A percentile compares a stretch with the other conserved stretches of the same genome.
Evolutionary conservation across 805 yeast genomes (phyloP).

Genomic region (Candida endomychidarum): DNA sequence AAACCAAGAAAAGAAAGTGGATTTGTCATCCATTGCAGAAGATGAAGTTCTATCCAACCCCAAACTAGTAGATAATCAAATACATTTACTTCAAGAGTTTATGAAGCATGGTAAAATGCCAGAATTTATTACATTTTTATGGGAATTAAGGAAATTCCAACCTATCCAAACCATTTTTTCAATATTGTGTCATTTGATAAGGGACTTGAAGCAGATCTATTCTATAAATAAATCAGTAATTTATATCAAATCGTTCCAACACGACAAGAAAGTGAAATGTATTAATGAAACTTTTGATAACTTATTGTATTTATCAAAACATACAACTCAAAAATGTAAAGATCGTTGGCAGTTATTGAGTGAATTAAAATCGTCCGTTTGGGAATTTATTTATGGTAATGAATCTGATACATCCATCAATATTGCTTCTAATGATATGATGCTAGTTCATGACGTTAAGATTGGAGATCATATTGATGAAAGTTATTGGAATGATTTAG

Average conservation of each 20-base stretch:
- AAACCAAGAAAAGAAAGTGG: not conserved
- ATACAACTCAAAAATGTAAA: conserved; percentile 23
- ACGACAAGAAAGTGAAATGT: conserved; percentile 14
- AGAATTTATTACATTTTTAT: conserved; percentile 3
- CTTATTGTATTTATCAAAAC: conserved; percentile 22
- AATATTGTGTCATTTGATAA: conserved; percentile 8
- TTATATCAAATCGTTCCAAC: conserved; percentile 2
- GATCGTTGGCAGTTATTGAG: conserved; percentile 24
- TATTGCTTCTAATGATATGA: not conserved
- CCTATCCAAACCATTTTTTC: conserved; percentile 15
- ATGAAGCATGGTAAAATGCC: conserved; percentile 11
- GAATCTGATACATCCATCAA: not conserved
- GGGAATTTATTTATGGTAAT: conserved; percentile 18
- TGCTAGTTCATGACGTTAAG: not conserved
- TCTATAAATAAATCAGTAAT: conserved; percentile 2
- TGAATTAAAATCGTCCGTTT: conserved; percentile 21
- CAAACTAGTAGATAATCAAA: not conserved
- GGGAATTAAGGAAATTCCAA: conserved; percentile 16
- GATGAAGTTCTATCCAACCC: conserved; percentile 1
- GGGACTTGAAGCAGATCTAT: conserved; percentile 7
- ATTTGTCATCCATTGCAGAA: conserved; percentile 7
- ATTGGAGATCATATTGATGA: conserved; percentile 4
- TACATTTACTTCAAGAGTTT: conserved; percentile 10
- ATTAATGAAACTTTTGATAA: conserved; percentile 17
- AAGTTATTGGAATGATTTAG: conserved; percentile 6